Percentiles rank a stretch among this genome's conserved stretches.
Evolutionary conservation across 305 asterid species (phyloP).

Genomic region (Striga hermonthica): DNA sequence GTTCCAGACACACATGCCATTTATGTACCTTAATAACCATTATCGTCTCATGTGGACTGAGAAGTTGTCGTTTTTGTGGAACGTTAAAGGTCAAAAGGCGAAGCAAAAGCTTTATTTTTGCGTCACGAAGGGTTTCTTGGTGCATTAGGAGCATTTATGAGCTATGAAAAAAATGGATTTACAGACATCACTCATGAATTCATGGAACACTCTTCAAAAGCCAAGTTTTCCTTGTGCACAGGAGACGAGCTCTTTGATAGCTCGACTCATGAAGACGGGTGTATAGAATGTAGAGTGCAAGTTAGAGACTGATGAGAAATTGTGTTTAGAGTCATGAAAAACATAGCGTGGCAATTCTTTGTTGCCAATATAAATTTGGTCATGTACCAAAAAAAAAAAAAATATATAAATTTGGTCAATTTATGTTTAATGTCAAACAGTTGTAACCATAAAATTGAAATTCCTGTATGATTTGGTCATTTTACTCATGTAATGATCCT

Average conservation of each 20-base stretch:
- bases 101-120: conserved; percentile 81
- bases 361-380: conserved; percentile 32
- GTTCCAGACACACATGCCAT: too few species aligned
- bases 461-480: not conserved
- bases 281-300: conserved; percentile 49
- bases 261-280: conserved; percentile 39
- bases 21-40: too few species aligned
- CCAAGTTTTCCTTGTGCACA: conserved; percentile 29
- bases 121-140: conserved; percentile 86
- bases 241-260: conserved; percentile 31
- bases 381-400: too few species aligned
- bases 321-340: conserved; percentile 13
- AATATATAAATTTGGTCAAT: conserved; percentile 24
- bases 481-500: too few species aligned
- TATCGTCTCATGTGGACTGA: not conserved
- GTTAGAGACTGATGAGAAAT: conserved; percentile 29
- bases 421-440: not conserved
- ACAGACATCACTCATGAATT: conserved; percentile 37
- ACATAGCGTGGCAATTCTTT: conserved; percentile 25
- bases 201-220: conserved; percentile 30
- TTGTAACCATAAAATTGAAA: not conserved
- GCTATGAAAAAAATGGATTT: conserved; percentile 43
- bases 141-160: conserved; percentile 75
- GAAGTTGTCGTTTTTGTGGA: not conserved
- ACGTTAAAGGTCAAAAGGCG: conserved; percentile 70